A percentile compares a stretch with the other conserved stretches of the same genome.
These are phyloP conservation scores for Cytospora schulzeri DNA, from an alignment of 2,329 filamentous ascomycete genomes.

Conservation along the genomic window DNA sequence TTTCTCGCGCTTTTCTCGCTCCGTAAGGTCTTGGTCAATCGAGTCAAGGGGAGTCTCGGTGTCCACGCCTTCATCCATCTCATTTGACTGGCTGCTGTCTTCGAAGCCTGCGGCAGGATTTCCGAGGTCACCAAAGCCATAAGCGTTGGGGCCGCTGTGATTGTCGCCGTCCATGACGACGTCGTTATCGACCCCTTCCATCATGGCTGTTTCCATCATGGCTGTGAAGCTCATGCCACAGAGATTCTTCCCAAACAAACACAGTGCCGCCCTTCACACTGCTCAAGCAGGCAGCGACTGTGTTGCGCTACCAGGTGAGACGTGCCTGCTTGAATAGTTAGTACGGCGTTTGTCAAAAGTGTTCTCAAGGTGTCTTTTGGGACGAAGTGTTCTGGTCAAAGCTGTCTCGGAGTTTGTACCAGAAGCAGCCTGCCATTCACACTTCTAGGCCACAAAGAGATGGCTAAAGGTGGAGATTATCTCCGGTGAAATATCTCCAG, in stretches of 20 bases:
- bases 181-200: constrained; percentile 34
- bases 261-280: not conserved
- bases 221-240: constrained; percentile 17
- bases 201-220: constrained; percentile 31
- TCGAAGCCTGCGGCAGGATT: constrained; percentile 30
- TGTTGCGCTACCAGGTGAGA: not conserved
- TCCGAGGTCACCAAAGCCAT: constrained; percentile 42
- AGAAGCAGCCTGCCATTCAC: not conserved
- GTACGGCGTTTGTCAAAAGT: not conserved
- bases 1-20: constrained; percentile 51
- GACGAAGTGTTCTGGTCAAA: not conserved
- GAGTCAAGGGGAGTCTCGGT: constrained; percentile 33
- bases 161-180: constrained; percentile 47
- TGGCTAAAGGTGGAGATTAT: not conserved
- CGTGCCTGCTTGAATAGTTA: not conserved
- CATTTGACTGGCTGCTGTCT: constrained; percentile 32
- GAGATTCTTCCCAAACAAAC: constrained; percentile 6
- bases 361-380: not conserved
- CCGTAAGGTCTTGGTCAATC: constrained; percentile 26
- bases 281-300: not conserved
- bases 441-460: not conserved
- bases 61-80: constrained; percentile 40
- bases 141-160: constrained; percentile 42
- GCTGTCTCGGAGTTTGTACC: not conserved
- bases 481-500: no score